Evolutionary conservation across 768 basidiomycete species (phyloP), one percentile per base, ranked within the genome.

Genomic region (Lentinus brumalis): DNA sequence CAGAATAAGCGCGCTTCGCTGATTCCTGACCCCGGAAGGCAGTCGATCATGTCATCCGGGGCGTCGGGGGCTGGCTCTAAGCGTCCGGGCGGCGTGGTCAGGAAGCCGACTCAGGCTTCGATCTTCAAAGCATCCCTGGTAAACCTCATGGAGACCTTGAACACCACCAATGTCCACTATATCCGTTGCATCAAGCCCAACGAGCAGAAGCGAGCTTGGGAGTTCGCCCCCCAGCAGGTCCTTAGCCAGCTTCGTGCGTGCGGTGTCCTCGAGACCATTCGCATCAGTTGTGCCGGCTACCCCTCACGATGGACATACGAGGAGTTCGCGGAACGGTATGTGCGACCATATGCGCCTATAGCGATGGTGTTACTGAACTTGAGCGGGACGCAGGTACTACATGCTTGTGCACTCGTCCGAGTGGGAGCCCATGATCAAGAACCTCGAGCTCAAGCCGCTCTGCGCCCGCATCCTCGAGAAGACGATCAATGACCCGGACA

Each of bases 101-200:
- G 81, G 75, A 99, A 99, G 73, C 97, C 96, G 1, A 99, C 97
- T 0, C 91, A 98, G 65, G 97, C 96, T 29, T 96, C 93, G 6
- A 99, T 99, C 73, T 99, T 99, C 84, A 99, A 99, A 73, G 86
- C 90, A 2, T 98, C 96, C 0, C 78, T 99, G 54, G 89, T 92
- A 72, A 89, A 86, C 50, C 79, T 99, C 46, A 99, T 99, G 96
- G 95, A 97, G 40, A 99, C 97, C 0, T 88, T 99, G 65, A 90
- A 92, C 69, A 89, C 92, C 60, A 99, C 97, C 12, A 98, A 99
- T 69, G 97, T 98, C 0, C 97, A 99, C 71, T 99, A 99, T 71
- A 99, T 99, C 70, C 87, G 97, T 50, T 99, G 97, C 74, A 98
- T 99, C 80, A 99, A 99, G 74, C 97, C 97, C 2, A 99, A 99